Percentiles rank a stretch among this genome's conserved stretches.
Conservation (phyloP, 192 early-diverging fungal genomes). For the Umbelopsis ramanniana region DNA sequence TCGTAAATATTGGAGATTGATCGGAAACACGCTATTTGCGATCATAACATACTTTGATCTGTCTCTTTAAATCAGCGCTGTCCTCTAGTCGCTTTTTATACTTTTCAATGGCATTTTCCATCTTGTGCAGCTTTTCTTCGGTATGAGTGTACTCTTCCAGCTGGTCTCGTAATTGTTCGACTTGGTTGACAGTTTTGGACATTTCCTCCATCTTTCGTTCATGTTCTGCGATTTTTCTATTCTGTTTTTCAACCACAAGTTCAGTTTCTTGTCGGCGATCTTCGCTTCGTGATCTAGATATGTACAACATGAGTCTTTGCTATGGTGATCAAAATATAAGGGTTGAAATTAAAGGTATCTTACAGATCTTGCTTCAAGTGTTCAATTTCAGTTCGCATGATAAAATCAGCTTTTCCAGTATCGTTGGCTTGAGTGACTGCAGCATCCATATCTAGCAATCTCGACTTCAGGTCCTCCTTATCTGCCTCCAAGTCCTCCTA, state of each 20-base stretch:
- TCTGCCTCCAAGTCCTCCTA: constrained; percentile 70
- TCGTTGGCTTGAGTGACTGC: constrained; percentile 71
- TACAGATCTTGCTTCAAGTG: constrained; percentile 84
- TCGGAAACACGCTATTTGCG: background rate
- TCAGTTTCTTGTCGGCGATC: constrained; percentile 72
- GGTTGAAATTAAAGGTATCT: constrained; percentile 23
- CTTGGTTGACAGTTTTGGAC: constrained; percentile 73
- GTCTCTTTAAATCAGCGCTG: constrained; percentile 74
- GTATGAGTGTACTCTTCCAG: constrained; percentile 90
- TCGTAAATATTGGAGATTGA: background rate
- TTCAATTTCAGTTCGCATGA: constrained; percentile 86
- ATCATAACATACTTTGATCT: constrained; percentile 61
- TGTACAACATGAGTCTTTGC: background rate
- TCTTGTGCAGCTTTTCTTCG: constrained; percentile 91
- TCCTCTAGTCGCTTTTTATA: constrained; percentile 97
- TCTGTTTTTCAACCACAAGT: constrained; percentile 61
- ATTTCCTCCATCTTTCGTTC: constrained; percentile 62
- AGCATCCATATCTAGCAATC: constrained; percentile 81
- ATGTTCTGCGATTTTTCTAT: constrained; percentile 66
- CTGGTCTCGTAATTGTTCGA: constrained; percentile 79
- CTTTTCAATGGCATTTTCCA: constrained; percentile 94
- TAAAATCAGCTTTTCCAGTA: constrained; percentile 81
- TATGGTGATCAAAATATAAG: background rate
- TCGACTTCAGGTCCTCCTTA: constrained; percentile 74
- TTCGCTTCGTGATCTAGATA: constrained; percentile 76